Base-by-base conservation (phyloP, 345 rosid genomes). In the Pugionium cornutum region DNA sequence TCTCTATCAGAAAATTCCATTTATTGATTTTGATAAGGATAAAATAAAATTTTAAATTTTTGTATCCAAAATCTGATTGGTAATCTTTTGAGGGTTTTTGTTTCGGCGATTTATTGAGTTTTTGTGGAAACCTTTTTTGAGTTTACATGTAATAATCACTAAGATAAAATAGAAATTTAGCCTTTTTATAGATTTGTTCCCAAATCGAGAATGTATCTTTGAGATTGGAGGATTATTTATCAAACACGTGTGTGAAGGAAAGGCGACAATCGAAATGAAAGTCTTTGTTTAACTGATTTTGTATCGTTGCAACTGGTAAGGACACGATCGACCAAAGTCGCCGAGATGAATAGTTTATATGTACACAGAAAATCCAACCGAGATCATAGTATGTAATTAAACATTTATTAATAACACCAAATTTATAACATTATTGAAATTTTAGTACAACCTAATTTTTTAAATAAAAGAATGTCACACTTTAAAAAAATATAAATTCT, bases 161-260 rank as follows among this genome's bases (percentile, higher is more conserved):
- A 9, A 26, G 1, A 8, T 29, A n/a, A 27, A 6, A 8, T 5
- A 45, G 0, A 56, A 18, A 3, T 6, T 28, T 36, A 2, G 9
- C 6, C 41, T 31, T 10, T 25, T 11, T 45, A 46, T 35, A 10
- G 41, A 65, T 28, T 10, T 67, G 37, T 7, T 9, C 32, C 55
- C 34, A 34, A 55, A n/a, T 35, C 26, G 36, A 35, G 25, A 45
- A 46, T 33, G 30, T 36, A 40, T 48, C 18, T 4, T 32, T 26
- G 50, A 7, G n/a, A 34, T 11, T 30, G 11, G 44, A 27, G 31
- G 59, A 58, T 43, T 58, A 41, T 10, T 52, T n/a, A 46, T 54
- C 28, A 53, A 70, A 62, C 69, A 70, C 68, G 68, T 62, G 75
- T 62, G 57, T 25, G 34, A 9, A n/a, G n/a, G 18, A 41, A 28